These are phyloP conservation scores for Carex pumila DNA, from an alignment of 176 grass and related monocot genomes.

Conservation along the genomic window DNA sequence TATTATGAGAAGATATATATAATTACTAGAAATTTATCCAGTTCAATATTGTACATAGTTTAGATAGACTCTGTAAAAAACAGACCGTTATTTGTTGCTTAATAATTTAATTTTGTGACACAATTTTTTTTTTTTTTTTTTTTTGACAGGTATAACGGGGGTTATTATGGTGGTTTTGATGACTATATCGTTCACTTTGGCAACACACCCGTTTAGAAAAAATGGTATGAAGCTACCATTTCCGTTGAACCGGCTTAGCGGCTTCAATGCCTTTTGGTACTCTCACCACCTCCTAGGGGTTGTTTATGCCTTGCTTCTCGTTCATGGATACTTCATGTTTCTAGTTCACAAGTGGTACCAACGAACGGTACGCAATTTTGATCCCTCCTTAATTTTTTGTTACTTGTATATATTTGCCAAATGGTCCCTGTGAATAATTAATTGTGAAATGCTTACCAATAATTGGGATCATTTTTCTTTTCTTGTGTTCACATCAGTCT, in stretches of 20 bases:
- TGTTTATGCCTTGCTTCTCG: slow-evolving; percentile 65
- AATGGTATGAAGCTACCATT: slow-evolving; percentile 47
- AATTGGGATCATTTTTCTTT: not conserved
- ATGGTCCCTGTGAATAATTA: not conserved
- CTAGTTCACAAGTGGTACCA: slow-evolving; percentile 73
- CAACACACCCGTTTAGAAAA: slow-evolving; percentile 90
- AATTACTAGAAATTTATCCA: not conserved
- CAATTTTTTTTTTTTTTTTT: not conserved
- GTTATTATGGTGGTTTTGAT: slow-evolving; percentile 77
- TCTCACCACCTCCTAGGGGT: slow-evolving; percentile 84
- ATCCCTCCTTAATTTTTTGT: not conserved
- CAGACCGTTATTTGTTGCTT: not conserved
- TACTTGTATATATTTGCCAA: not conserved
- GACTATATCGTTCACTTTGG: slow-evolving; percentile 84
- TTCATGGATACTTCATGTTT: slow-evolving; percentile 87
- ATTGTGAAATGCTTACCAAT: not conserved
- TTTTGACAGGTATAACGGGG: slow-evolving; percentile 44
- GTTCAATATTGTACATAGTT: not conserved
- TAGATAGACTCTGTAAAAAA: not conserved
- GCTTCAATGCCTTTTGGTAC: slow-evolving; percentile 99
- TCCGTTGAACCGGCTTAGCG: slow-evolving; percentile 62
- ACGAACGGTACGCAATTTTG: slow-evolving; percentile 54
- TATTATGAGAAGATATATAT: not conserved
- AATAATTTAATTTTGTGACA: not conserved
- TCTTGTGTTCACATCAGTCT: not conserved